Percentiles rank a stretch among this genome's conserved stretches.
Evolutionary conservation across 2,329 filamentous ascomycete genomes (phyloP).

Genomic region (Mycosphaerella arachidis): DNA sequence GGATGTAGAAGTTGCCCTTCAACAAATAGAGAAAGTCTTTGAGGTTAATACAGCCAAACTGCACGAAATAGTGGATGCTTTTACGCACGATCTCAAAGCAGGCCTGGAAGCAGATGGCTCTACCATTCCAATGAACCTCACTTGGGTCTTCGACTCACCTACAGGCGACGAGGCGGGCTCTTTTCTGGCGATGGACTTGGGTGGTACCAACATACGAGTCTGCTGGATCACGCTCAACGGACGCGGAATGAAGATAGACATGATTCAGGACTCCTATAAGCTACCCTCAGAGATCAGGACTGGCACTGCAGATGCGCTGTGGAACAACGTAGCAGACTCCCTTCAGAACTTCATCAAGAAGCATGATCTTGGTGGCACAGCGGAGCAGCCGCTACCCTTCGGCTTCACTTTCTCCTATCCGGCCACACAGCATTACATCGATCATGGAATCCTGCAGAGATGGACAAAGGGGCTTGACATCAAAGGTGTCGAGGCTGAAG

Average conservation of each 20-base stretch:
- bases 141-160: conserved; percentile 91
- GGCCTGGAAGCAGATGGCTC: not conserved
- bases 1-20: not conserved
- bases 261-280: conserved; percentile 92
- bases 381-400: conserved; percentile 65
- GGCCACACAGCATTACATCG: conserved; percentile 86
- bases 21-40: not conserved
- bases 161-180: conserved; percentile 83
- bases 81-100: not conserved
- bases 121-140: conserved; percentile 79
- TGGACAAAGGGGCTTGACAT: conserved; percentile 99
- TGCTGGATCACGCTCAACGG: conserved; percentile 89
- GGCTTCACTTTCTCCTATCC: conserved; percentile 98
- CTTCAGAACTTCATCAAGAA: conserved; percentile 86
- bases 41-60: not conserved
- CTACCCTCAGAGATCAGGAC: conserved; percentile 94
- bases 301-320: conserved; percentile 78
- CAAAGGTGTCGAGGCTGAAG: conserved; percentile 80
- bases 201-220: conserved; percentile 90
- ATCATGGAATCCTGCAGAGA: conserved; percentile 85
- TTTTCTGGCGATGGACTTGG: conserved; percentile 90
- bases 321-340: conserved; percentile 93
- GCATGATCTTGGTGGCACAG: conserved; percentile 63
- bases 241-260: conserved; percentile 87
- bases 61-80: not conserved